These are phyloP conservation scores for Stephanodiscus minutulus DNA, from an alignment of 108 stramenopile species.

Conservation along the genomic window DNA sequence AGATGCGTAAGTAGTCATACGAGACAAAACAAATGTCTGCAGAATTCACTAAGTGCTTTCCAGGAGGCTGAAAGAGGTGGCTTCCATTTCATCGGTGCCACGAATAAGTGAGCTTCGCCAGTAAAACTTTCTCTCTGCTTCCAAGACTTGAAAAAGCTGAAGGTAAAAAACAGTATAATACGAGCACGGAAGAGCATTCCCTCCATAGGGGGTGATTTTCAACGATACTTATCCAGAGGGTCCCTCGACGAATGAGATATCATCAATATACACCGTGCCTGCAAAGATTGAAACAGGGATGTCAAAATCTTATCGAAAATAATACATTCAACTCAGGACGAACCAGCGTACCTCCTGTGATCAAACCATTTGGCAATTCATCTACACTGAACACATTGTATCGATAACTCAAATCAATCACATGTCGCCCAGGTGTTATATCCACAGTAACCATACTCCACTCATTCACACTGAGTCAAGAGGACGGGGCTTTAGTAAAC, in stretches of 20 bases:
- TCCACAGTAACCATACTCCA: constrained; percentile 20
- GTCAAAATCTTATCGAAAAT: neutral
- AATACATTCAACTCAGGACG: neutral
- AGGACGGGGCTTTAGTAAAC: neutral
- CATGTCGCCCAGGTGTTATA: constrained; percentile 34
- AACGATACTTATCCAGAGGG: neutral
- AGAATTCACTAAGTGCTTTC: no score
- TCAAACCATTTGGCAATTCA: constrained; percentile 18
- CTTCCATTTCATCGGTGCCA: no score
- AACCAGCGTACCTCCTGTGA: constrained; percentile 16
- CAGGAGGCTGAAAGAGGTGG: no score
- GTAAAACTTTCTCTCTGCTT: no score
- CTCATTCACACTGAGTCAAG: constrained; percentile 12
- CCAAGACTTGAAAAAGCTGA: no score
- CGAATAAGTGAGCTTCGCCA: no score
- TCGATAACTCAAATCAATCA: constrained; percentile 37
- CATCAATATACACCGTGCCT: constrained; percentile 1
- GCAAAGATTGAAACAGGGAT: neutral
- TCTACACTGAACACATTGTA: constrained; percentile 28
- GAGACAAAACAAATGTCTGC: no score
- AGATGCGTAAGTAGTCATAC: neutral
- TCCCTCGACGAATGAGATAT: neutral
- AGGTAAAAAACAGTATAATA: no score
- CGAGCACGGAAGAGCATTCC: neutral
- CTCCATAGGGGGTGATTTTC: neutral